These are phyloP conservation scores for Metarhizium humberi DNA, from an alignment of 2,329 filamentous ascomycete genomes.

Conservation along the genomic window DNA sequence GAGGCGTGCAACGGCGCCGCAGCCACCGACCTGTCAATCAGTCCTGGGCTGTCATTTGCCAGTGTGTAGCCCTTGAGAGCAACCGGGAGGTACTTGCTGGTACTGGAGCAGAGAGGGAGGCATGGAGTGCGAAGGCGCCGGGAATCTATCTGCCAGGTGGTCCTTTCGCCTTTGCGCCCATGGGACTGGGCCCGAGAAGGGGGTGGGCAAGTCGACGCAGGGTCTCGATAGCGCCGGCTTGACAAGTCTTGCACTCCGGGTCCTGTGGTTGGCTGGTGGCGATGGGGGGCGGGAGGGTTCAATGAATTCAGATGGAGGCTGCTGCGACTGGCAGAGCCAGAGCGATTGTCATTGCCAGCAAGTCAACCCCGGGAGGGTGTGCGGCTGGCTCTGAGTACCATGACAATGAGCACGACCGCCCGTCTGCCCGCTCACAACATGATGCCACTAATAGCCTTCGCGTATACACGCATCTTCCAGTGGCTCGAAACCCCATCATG, in stretches of 20 bases:
- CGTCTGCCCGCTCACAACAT: too few relatives aligned
- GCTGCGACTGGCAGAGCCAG: not conserved
- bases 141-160: not conserved
- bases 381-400: too few relatives aligned
- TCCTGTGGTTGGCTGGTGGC: not conserved
- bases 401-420: too few relatives aligned
- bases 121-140: not conserved
- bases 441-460: too few relatives aligned
- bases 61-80: not conserved
- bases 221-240: constrained; percentile 1
- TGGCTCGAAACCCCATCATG: too few relatives aligned
- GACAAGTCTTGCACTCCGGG: not conserved
- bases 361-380: not conserved
- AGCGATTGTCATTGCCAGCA: too few relatives aligned
- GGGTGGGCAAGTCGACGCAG: not conserved
- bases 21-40: constrained; percentile 6
- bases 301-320: constrained; percentile 2
- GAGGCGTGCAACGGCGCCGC: constrained; percentile 9
- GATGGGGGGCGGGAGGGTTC: not conserved
- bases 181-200: not conserved
- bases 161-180: not conserved
- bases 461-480: too few relatives aligned
- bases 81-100: not conserved
- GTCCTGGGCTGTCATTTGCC: not conserved
- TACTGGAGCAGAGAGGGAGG: not conserved